Percentiles rank a stretch among this genome's conserved stretches.
Conservation (phyloP, 176 grass and related monocot genomes). For the Triticum turgidum region DNA sequence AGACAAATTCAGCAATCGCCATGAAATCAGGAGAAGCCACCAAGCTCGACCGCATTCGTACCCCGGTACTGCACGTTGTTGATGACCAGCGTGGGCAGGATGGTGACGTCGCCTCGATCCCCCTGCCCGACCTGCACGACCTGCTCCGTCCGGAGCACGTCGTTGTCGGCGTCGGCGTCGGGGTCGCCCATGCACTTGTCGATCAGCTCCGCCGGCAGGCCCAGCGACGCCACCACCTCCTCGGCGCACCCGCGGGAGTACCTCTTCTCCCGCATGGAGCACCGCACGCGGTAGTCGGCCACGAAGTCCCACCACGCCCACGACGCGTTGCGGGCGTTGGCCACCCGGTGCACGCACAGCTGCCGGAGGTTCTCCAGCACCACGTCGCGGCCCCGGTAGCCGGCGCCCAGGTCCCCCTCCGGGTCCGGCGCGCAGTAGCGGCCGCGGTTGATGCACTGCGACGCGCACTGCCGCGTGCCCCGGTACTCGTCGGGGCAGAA, state of each 20-base stretch:
- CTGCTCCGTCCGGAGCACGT: conserved; percentile 75
- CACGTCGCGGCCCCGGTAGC: conserved; percentile 72
- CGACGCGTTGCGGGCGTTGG: conserved; percentile 34
- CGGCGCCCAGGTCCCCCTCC: conserved; percentile 63
- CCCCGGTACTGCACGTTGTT: conserved; percentile 93
- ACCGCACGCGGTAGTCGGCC: conserved; percentile 72
- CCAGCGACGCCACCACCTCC: conserved; percentile 59
- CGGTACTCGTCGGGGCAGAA: conserved; percentile 65
- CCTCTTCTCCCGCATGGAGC: conserved; percentile 69
- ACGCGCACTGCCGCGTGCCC: conserved; percentile 55
- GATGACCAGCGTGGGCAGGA: conserved; percentile 86
- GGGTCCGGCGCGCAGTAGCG: conserved; percentile 91
- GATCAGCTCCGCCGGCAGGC: conserved; percentile 62
- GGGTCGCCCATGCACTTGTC: conserved; percentile 79
- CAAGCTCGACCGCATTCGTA: background rate
- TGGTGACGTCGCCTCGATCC: conserved; percentile 73
- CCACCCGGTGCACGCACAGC: conserved; percentile 90
- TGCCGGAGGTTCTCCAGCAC: conserved; percentile 85
- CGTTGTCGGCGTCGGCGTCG: conserved; percentile 70
- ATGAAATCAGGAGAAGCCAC: background rate
- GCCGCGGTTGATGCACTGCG: conserved; percentile 84
- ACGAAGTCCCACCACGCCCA: conserved; percentile 98
- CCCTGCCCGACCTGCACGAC: conserved; percentile 74
- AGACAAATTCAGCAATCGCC: background rate
- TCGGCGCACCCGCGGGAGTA: conserved; percentile 60